A percentile compares a stretch with the other conserved stretches of the same genome.
Evolutionary conservation across 768 basidiomycete genomes (phyloP).

Genomic region (Kockovaella imperatae): DNA sequence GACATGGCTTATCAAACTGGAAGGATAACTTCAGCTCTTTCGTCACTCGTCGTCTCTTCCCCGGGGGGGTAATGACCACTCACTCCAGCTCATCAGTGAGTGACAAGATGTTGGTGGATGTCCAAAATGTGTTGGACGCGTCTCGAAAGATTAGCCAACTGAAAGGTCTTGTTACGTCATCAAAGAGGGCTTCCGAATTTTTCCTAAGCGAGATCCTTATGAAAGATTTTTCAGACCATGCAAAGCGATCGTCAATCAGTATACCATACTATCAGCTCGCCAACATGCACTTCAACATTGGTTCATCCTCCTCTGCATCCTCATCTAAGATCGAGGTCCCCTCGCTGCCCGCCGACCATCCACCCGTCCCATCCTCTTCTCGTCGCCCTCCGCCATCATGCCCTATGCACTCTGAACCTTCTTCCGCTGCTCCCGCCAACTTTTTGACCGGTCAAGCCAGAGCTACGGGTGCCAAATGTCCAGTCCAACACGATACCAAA

Average conservation of each 20-base stretch:
- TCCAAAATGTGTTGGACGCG: no score
- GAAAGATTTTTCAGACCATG: no score
- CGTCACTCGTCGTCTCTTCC: no score
- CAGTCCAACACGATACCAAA: conserved; percentile 41
- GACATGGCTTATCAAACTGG: no score
- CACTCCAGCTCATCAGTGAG: no score
- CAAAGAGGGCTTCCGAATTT: no score
- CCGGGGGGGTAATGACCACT: no score
- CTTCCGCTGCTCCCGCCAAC: conserved; percentile 2
- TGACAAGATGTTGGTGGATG: no score
- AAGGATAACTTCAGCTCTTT: no score
- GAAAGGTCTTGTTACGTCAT: no score
- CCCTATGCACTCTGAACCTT: conserved; percentile 20
- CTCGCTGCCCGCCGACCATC: conserved; percentile 21
- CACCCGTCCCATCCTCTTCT: conserved; percentile 25
- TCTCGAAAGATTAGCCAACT: no score
- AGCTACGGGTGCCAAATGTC: conserved; percentile 42
- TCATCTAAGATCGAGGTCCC: background rate
- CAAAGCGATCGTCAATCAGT: background rate
- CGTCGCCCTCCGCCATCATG: conserved; percentile 22
- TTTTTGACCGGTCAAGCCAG: background rate
- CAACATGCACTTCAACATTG: conserved; percentile 25
- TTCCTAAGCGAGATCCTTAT: no score
- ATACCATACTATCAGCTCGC: background rate
- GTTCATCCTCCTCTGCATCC: conserved; percentile 5